phyloP scores from a whole-genome alignment of 2,329 filamentous ascomycete species.

The Elsinoe batatas region DNA sequence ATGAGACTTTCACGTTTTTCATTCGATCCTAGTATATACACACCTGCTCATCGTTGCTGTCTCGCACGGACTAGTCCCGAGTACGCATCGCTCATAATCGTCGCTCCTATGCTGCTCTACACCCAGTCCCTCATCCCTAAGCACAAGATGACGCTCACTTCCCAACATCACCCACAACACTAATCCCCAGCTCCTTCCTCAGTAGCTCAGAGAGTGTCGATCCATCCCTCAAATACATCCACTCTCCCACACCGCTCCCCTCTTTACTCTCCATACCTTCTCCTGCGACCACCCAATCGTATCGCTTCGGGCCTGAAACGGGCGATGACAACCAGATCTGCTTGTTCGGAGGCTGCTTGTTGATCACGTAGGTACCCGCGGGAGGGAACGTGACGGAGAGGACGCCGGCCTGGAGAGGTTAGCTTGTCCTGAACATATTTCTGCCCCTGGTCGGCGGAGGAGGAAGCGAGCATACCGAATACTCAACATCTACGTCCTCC shows the following conservation, averaged over 20 bases:
- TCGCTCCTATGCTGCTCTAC: too few relatives aligned
- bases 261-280: constrained; percentile 72
- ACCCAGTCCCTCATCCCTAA: neutral
- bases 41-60: neutral
- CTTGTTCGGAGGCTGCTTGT: constrained; percentile 97
- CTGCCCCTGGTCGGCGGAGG: neutral
- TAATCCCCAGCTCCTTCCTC: constrained; percentile 63
- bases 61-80: neutral
- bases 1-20: neutral
- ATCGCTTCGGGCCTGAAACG: constrained; percentile 83
- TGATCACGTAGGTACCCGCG: constrained; percentile 80
- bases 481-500: constrained; percentile 80
- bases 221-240: constrained; percentile 85
- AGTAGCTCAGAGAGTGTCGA: constrained; percentile 63
- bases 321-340: constrained; percentile 95
- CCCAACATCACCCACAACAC: constrained; percentile 34
- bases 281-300: constrained; percentile 70
- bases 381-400: constrained; percentile 62
- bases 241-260: constrained; percentile 61
- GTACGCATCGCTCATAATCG: too few relatives aligned
- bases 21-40: neutral
- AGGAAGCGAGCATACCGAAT: constrained; percentile 54
- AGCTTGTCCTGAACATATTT: constrained; percentile 10
- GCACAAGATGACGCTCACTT: neutral
- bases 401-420: constrained; percentile 60